Evolutionary conservation across 345 rosid species (phyloP).

Genomic region (Reutealis trisperma): DNA sequence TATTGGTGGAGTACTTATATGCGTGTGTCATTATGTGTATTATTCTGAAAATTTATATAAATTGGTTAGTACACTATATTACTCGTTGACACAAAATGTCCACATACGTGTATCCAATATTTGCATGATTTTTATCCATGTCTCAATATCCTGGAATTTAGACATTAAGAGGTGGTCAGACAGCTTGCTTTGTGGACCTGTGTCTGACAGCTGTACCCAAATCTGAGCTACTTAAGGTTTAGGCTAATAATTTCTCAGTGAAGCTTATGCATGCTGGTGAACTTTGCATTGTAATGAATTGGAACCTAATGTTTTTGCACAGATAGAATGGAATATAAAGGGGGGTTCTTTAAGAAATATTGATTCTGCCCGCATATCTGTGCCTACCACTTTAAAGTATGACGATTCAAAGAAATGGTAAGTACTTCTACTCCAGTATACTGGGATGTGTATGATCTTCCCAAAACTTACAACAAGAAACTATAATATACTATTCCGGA

Average conservation of each 20-base stretch:
- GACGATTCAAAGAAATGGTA: slow-evolving; percentile 85
- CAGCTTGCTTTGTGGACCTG: neutral
- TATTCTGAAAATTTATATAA: neutral
- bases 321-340: slow-evolving; percentile 90
- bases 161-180: neutral
- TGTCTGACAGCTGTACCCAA: neutral
- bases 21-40: too few relatives aligned
- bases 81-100: neutral
- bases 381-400: slow-evolving; percentile 70
- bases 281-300: neutral
- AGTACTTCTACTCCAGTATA: slow-evolving; percentile 23
- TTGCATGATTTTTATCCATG: neutral
- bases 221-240: neutral
- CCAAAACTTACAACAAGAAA: neutral
- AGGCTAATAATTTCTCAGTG: neutral
- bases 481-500: neutral
- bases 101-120: neutral
- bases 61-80: neutral
- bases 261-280: slow-evolving; percentile 15
- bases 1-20: neutral
- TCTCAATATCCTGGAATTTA: neutral
- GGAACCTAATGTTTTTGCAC: slow-evolving; percentile 15
- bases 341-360: slow-evolving; percentile 85
- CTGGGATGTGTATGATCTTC: neutral
- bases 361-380: slow-evolving; percentile 92